Conservation (phyloP, 2,329 filamentous ascomycete genomes). For the Penicillium sp. region DNA sequence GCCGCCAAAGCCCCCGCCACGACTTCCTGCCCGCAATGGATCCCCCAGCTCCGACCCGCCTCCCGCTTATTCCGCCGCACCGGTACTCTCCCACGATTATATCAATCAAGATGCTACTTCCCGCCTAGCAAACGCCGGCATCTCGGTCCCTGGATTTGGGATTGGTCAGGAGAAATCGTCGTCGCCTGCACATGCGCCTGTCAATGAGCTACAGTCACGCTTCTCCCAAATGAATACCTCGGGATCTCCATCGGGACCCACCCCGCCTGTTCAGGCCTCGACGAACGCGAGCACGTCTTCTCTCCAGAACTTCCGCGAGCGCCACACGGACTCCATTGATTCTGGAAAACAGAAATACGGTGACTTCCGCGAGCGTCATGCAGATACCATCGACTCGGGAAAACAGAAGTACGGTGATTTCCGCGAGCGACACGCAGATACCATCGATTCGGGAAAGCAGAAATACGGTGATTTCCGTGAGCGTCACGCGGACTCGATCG, state of each 20-base stretch:
- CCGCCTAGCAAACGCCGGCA: slow-evolving; percentile 68
- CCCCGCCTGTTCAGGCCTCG: slow-evolving; percentile 48
- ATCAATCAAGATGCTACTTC: slow-evolving; percentile 61
- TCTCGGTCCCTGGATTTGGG: slow-evolving; percentile 74
- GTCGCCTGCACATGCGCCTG: slow-evolving; percentile 40
- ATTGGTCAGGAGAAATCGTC: slow-evolving; percentile 53
- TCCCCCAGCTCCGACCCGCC: slow-evolving; percentile 47
- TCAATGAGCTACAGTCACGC: slow-evolving; percentile 66
- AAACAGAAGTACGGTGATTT: slow-evolving; percentile 52
- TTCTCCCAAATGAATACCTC: slow-evolving; percentile 58
- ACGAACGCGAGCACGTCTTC: slow-evolving; percentile 47
- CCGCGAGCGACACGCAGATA: slow-evolving; percentile 66
- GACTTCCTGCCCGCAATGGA: slow-evolving; percentile 67
- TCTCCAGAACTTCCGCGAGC: slow-evolving; percentile 56
- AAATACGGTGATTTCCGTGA: slow-evolving; percentile 64
- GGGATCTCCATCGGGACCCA: slow-evolving; percentile 25
- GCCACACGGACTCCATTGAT: slow-evolving; percentile 61
- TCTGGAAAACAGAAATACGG: slow-evolving; percentile 30
- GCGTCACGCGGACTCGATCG: slow-evolving; percentile 67
- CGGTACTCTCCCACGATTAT: slow-evolving; percentile 35
- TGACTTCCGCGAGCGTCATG: slow-evolving; percentile 67
- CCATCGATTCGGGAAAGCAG: slow-evolving; percentile 60
- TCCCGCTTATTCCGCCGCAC: slow-evolving; percentile 48
- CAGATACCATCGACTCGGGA: slow-evolving; percentile 54
- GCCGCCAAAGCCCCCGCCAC: slow-evolving; percentile 61